These are phyloP conservation scores for Lactifluus rugatus DNA, from an alignment of 768 basidiomycete genomes.

Conservation along the genomic window DNA sequence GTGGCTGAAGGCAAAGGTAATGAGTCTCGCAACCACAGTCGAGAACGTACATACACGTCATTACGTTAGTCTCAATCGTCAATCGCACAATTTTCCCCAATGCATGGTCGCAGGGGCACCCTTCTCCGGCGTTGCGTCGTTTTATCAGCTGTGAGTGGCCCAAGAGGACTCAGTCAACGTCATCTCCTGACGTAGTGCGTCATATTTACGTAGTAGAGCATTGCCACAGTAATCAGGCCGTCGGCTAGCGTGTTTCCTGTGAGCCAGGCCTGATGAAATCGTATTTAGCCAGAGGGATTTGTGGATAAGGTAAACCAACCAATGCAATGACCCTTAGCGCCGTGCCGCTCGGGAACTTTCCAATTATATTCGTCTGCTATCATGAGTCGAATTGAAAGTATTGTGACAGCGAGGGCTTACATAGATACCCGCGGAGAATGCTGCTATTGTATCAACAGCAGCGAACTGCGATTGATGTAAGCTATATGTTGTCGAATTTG, in stretches of 20 bases:
- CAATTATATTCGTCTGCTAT: background rate
- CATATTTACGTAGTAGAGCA: slow-evolving; percentile 3
- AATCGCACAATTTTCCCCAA: background rate
- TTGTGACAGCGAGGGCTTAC: background rate
- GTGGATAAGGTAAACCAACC: background rate
- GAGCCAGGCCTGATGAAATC: background rate
- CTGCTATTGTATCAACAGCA: background rate
- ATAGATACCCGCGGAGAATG: background rate
- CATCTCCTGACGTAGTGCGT: too few relatives aligned
- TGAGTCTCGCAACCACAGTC: background rate
- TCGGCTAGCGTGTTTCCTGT: background rate
- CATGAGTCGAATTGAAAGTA: background rate
- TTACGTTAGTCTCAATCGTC: slow-evolving; percentile 1
- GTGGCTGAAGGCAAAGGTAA: background rate
- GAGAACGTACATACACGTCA: background rate
- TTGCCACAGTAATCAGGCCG: too few relatives aligned
- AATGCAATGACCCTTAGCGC: background rate
- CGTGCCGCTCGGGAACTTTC: background rate
- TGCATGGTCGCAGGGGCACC: background rate
- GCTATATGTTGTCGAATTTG: background rate
- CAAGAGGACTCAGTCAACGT: background rate
- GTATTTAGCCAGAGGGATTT: background rate
- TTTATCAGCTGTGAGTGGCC: background rate
- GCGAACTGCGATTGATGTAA: background rate
- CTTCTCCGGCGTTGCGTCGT: background rate